Percentiles rank a stretch among this genome's conserved stretches.
Evolutionary conservation across 352 stramenopile species (phyloP).

Genomic region (Thalassiosira hispida): DNA sequence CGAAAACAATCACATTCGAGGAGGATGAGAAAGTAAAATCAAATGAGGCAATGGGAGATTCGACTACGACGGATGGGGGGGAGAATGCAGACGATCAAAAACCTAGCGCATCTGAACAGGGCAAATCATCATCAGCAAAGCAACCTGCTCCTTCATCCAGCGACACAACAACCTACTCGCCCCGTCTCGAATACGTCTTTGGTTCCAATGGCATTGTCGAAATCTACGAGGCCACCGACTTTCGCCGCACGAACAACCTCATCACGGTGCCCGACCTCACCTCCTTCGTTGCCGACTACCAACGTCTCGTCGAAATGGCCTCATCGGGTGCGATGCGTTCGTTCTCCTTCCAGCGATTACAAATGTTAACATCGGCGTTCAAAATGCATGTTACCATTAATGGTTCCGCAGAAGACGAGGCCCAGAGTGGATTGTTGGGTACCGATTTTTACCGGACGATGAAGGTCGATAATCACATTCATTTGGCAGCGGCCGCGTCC

Average conservation of each 20-base stretch:
- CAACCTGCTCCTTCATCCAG: conserved; percentile 19
- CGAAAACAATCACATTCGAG: background rate
- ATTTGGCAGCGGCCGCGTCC: conserved; percentile 87
- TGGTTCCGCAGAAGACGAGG: conserved; percentile 91
- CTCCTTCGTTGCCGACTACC: conserved; percentile 76
- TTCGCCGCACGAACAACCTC: conserved; percentile 64
- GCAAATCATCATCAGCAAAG: conserved; percentile 1
- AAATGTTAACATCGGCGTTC: conserved; percentile 86
- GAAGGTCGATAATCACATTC: conserved; percentile 99
- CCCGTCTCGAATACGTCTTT: conserved; percentile 54
- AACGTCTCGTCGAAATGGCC: conserved; percentile 67
- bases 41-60: background rate
- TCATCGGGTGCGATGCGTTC: conserved; percentile 76
- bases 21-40: conserved; percentile 3
- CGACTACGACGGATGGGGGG: conserved; percentile 2
- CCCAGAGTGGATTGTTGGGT: conserved; percentile 95
- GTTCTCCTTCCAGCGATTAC: conserved; percentile 82
- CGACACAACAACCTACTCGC: background rate
- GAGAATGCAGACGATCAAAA: conserved; percentile 13
- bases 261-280: conserved; percentile 67
- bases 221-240: conserved; percentile 51
- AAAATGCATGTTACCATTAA: conserved; percentile 97
- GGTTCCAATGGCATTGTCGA: conserved; percentile 66
- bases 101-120: background rate
- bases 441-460: conserved; percentile 98